These are phyloP conservation scores for Fomitopsis palustris DNA, from an alignment of 1,284 basidiomycete genomes.

Conservation along the genomic window DNA sequence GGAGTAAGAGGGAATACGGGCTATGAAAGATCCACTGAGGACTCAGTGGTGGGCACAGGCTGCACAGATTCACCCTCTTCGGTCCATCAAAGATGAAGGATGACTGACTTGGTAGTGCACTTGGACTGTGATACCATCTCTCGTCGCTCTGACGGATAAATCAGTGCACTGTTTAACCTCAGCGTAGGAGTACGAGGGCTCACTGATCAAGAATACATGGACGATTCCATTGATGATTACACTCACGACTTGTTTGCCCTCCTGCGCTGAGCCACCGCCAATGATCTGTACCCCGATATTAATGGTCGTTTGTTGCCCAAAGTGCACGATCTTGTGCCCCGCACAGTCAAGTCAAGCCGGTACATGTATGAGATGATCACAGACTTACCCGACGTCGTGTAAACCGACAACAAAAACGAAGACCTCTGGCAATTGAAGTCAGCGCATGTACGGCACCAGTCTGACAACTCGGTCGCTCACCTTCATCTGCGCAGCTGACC, in stretches of 20 bases:
- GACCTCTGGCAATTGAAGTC: conserved; percentile 50
- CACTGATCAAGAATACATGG: conserved; percentile 84
- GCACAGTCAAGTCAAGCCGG: conserved; percentile 46
- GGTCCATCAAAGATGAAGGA: conserved; percentile 86
- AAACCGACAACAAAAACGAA: conserved; percentile 92
- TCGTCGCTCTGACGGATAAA: conserved; percentile 45
- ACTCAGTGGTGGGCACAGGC: conserved; percentile 8
- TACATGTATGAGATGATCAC: conserved; percentile 3
- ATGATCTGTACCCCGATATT: conserved; percentile 89
- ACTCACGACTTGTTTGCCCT: conserved; percentile 78
- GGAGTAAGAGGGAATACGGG: conserved; percentile 22
- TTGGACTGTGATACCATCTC: conserved; percentile 94
- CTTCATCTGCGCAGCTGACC: conserved; percentile 83
- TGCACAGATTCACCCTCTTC: conserved; percentile 48
- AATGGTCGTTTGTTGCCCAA: conserved; percentile 91
- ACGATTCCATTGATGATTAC: conserved; percentile 93
- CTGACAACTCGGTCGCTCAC: conserved; percentile 33
- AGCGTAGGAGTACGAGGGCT: conserved; percentile 28
- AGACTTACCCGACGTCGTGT: conserved; percentile 77
- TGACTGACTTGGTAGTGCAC: conserved; percentile 87
- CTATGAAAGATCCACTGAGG: conserved; percentile 16
- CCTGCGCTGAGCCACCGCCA: conserved; percentile 37
- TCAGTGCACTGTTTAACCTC: neutral
- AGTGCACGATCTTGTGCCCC: conserved; percentile 84
- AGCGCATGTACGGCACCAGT: neutral